Conservation (phyloP, 495 filamentous ascomycete species). For the Podospora pseudopauciseta region DNA sequence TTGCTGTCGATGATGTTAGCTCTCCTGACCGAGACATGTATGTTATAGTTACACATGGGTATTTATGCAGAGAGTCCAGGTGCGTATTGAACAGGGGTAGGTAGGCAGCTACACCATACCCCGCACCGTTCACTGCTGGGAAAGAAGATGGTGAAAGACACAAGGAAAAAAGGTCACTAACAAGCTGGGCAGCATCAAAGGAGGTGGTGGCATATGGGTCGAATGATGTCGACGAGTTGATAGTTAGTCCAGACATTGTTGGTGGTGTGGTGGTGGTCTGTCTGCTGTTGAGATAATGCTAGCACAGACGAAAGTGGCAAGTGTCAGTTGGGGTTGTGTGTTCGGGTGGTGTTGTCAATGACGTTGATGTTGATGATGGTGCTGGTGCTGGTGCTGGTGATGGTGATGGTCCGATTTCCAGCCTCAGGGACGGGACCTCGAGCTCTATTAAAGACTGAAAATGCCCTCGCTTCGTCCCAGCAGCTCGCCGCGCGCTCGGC, state of each 20-base stretch:
- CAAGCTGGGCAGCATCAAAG: constrained; percentile 22
- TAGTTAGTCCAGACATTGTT: constrained; percentile 17
- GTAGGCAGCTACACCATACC: background rate
- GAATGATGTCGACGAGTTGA: constrained; percentile 21
- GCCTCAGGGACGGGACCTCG: constrained; percentile 7
- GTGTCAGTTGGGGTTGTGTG: constrained; percentile 10
- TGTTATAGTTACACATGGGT: constrained; percentile 7
- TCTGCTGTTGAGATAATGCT: background rate
- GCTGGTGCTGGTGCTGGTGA: constrained; percentile 4
- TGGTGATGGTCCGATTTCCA: constrained; percentile 7
- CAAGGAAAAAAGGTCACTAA: constrained; percentile 21
- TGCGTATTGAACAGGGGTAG: background rate
- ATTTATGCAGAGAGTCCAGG: background rate
- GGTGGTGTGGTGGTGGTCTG: background rate
- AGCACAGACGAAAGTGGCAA: background rate
- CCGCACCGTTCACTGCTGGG: background rate
- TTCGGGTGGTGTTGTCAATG: background rate
- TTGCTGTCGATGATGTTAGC: constrained; percentile 21
- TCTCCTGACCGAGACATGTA: constrained; percentile 4
- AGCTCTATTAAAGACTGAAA: constrained; percentile 16
- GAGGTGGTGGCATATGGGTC: constrained; percentile 24
- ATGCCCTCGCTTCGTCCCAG: background rate
- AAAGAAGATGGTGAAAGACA: constrained; percentile 2
- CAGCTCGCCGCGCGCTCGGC: background rate
- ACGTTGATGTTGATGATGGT: constrained; percentile 4